These are phyloP conservation scores for Pilatotrama ljubarskyi DNA, from an alignment of 768 basidiomycete genomes.

Conservation along the genomic window DNA sequence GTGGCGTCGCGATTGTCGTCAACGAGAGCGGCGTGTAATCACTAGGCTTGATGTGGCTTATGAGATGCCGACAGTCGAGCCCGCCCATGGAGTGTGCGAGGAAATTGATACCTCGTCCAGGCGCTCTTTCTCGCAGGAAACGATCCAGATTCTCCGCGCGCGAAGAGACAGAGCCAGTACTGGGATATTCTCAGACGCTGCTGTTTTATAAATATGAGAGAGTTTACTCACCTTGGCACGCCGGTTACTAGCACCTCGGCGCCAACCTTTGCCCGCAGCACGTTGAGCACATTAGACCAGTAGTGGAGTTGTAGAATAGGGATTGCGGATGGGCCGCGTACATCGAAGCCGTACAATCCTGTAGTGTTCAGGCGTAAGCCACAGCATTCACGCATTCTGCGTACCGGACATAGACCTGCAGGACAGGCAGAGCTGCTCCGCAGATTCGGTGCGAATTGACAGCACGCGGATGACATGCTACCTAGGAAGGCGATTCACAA, in stretches of 20 bases:
- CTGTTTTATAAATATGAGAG: too few relatives aligned
- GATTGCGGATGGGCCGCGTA: slow-evolving; percentile 78
- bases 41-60: slow-evolving; percentile 78
- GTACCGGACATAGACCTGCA: background rate
- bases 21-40: slow-evolving; percentile 86
- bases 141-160: slow-evolving; percentile 76
- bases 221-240: slow-evolving; percentile 80
- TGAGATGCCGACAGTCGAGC: slow-evolving; percentile 90
- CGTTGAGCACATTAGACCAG: slow-evolving; percentile 85
- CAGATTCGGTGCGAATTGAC: too few relatives aligned
- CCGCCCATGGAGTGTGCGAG: slow-evolving; percentile 99
- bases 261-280: slow-evolving; percentile 77
- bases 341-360: slow-evolving; percentile 96
- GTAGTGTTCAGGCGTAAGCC: slow-evolving; percentile 9
- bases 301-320: slow-evolving; percentile 89
- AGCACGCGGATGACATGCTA: background rate
- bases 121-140: slow-evolving; percentile 63
- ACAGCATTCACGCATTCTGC: background rate
- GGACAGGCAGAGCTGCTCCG: too few relatives aligned
- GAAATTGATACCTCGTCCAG: slow-evolving; percentile 85
- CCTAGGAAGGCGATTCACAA: background rate
- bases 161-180: slow-evolving; percentile 86
- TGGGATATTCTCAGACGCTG: slow-evolving; percentile 31
- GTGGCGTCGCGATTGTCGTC: slow-evolving; percentile 89
- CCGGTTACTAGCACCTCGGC: slow-evolving; percentile 96